phyloP scores from a whole-genome alignment of 2,329 filamentous ascomycete species.

The Colletotrichum sansevieriae region DNA sequence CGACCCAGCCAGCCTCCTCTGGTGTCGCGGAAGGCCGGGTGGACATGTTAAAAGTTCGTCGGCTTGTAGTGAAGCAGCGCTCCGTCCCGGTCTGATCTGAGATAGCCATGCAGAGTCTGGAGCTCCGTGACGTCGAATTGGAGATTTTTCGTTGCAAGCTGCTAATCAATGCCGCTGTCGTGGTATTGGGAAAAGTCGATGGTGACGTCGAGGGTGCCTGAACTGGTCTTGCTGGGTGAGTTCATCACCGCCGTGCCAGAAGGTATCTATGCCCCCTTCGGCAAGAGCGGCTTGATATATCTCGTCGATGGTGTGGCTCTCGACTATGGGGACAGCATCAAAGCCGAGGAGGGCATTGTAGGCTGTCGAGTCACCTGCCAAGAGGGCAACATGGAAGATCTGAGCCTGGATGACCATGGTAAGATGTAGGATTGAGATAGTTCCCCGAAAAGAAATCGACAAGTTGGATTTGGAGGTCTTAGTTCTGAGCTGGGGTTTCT shows the following conservation, averaged over 20 bases:
- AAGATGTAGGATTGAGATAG: background rate
- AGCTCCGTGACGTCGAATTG: slow-evolving; percentile 61
- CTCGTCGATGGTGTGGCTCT: slow-evolving; percentile 62
- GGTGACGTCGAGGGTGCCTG: slow-evolving; percentile 64
- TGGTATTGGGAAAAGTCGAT: slow-evolving; percentile 70
- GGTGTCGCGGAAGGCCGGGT: slow-evolving; percentile 54
- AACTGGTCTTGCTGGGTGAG: slow-evolving; percentile 53
- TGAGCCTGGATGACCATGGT: slow-evolving; percentile 24
- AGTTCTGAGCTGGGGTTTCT: too few species aligned
- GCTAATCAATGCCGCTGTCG: slow-evolving; percentile 59
- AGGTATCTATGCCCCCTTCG: slow-evolving; percentile 60
- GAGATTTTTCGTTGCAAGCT: slow-evolving; percentile 54
- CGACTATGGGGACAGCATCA: slow-evolving; percentile 45
- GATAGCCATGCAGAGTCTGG: slow-evolving; percentile 65
- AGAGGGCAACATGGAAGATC: slow-evolving; percentile 29
- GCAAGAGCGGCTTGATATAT: slow-evolving; percentile 63
- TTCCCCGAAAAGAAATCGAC: too few species aligned
- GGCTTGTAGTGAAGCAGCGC: slow-evolving; percentile 59
- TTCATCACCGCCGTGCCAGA: slow-evolving; percentile 65
- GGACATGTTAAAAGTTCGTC: too few species aligned
- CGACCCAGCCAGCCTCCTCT: slow-evolving; percentile 40
- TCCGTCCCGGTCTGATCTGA: slow-evolving; percentile 62
- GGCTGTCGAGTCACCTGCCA: slow-evolving; percentile 15
- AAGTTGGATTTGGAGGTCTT: too few species aligned
- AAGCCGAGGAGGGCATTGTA: slow-evolving; percentile 24